A percentile compares a stretch with the other conserved stretches of the same genome.
These are phyloP conservation scores for Paratinospora sagittata DNA, from an alignment of 164 flowering plant species.

Conservation along the genomic window DNA sequence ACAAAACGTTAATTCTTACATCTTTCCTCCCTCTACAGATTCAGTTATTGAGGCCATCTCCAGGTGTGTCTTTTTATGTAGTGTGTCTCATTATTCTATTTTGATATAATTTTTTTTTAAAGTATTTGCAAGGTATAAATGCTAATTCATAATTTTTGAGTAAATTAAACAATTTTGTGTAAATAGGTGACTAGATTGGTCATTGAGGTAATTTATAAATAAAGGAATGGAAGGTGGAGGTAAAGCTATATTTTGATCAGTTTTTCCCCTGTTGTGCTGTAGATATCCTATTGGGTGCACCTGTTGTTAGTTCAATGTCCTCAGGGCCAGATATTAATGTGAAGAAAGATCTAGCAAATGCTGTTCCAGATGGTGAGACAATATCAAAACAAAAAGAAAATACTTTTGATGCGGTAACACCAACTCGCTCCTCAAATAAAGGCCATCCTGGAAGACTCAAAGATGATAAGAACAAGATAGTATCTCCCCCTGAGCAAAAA, in stretches of 20 bases:
- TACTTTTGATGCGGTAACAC: conserved; percentile 3
- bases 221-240: background rate
- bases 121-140: background rate
- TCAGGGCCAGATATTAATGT: conserved; percentile 7
- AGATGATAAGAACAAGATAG: background rate
- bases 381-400: conserved; percentile 7
- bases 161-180: background rate
- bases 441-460: conserved; percentile 6
- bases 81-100: background rate
- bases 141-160: background rate
- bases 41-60: conserved; percentile 25
- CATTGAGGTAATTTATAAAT: background rate
- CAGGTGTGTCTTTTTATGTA: conserved; percentile 36
- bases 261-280: conserved; percentile 2
- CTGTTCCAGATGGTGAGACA: background rate
- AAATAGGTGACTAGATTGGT: background rate
- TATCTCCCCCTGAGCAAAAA: conserved; percentile 10
- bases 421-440: background rate
- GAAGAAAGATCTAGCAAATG: conserved; percentile 6
- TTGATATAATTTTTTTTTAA: background rate
- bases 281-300: conserved; percentile 14
- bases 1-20: conserved; percentile 38
- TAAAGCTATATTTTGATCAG: background rate
- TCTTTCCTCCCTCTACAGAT: conserved; percentile 36
- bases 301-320: conserved; percentile 3